Conservation (phyloP, 2,329 filamentous ascomycete species). For the Scolecobasidium constrictum region DNA sequence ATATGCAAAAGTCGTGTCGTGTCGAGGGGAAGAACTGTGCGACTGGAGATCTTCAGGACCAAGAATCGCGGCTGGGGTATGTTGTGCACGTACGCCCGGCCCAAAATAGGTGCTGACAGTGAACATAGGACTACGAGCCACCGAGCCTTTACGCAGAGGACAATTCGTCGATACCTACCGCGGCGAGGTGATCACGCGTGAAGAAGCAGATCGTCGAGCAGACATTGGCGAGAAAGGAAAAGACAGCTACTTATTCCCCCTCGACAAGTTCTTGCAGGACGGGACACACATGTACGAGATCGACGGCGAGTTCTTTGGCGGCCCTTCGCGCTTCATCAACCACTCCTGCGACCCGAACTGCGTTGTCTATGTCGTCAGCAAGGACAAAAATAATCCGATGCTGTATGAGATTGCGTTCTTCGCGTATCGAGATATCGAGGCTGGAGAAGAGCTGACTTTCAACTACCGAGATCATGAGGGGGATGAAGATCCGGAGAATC, state of each 20-base stretch:
- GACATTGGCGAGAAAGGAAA: slow-evolving; percentile 50
- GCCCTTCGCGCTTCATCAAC: slow-evolving; percentile 72
- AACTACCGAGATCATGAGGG: slow-evolving; percentile 63
- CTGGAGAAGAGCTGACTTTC: slow-evolving; percentile 63
- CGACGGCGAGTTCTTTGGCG: slow-evolving; percentile 65
- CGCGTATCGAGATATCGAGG: slow-evolving; percentile 53
- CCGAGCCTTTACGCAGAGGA: slow-evolving; percentile 53
- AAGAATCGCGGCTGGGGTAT: slow-evolving; percentile 64
- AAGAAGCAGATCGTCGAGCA: slow-evolving; percentile 55
- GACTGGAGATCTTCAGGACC: slow-evolving; percentile 69
- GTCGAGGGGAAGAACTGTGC: slow-evolving; percentile 58
- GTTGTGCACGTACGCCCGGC: slow-evolving; percentile 13
- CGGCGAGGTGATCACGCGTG: slow-evolving; percentile 44
- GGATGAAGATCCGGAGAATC: slow-evolving; percentile 18
- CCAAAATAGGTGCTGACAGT: neutral
- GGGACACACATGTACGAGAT: slow-evolving; percentile 32
- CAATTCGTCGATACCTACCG: slow-evolving; percentile 75
- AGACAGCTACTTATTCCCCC: slow-evolving; percentile 66
- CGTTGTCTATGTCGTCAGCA: slow-evolving; percentile 67
- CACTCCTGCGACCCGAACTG: slow-evolving; percentile 73
- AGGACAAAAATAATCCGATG: slow-evolving; percentile 62
- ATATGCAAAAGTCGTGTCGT: slow-evolving; percentile 67
- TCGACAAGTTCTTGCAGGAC: slow-evolving; percentile 71
- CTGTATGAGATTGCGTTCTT: slow-evolving; percentile 72
- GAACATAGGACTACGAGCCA: slow-evolving; percentile 50